These are phyloP conservation scores for Paragyromitra xinjiangensis DNA, from an alignment of 495 filamentous ascomycete genomes.

Conservation along the genomic window DNA sequence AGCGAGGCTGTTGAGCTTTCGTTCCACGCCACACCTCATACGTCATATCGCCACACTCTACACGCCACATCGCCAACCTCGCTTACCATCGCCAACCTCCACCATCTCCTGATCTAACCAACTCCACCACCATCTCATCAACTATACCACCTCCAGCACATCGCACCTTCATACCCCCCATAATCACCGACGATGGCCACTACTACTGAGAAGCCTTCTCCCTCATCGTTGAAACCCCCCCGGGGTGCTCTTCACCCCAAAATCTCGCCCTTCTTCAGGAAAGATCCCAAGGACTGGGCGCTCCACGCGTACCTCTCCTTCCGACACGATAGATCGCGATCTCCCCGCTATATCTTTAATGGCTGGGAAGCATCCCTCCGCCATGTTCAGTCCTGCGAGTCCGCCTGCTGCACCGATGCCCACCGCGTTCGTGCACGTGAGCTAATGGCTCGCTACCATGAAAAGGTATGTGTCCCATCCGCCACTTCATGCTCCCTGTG, in stretches of 20 bases:
- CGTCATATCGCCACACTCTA: no score
- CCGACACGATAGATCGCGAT: conserved; percentile 24
- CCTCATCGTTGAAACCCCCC: neutral
- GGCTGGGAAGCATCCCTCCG: conserved; percentile 12
- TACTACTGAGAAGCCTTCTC: neutral
- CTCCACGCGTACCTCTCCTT: conserved; percentile 19
- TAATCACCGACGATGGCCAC: neutral
- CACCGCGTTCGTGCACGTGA: conserved; percentile 12
- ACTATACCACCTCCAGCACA: no score
- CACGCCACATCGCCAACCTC: no score
- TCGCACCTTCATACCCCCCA: no score
- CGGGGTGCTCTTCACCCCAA: conserved; percentile 2
- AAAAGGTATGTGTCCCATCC: conserved; percentile 15
- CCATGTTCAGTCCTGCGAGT: neutral
- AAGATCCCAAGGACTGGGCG: neutral
- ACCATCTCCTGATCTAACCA: no score
- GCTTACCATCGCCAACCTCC: no score
- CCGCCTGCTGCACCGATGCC: conserved; percentile 13
- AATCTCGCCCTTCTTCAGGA: conserved; percentile 23
- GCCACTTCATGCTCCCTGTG: neutral
- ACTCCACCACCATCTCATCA: no score
- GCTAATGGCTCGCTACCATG: conserved; percentile 13
- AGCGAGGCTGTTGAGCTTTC: no score
- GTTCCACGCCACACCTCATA: no score
- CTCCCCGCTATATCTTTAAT: conserved; percentile 9